These are phyloP conservation scores for Ettlia oleoabundans DNA, from an alignment of 139 green algal genomes.

Conservation along the genomic window DNA sequence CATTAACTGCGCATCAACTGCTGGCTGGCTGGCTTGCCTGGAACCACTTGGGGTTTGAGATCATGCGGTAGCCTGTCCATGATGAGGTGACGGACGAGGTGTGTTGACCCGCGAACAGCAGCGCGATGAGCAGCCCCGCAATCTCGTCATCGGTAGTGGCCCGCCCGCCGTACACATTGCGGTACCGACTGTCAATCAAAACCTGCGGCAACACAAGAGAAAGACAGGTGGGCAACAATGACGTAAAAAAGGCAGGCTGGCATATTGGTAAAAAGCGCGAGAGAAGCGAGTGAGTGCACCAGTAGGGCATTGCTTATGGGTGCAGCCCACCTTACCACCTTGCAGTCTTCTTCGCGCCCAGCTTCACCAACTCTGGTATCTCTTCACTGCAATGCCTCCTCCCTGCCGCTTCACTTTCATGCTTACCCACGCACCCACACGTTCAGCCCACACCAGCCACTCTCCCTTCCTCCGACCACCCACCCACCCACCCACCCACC, in stretches of 20 bases:
- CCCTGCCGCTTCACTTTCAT: no score
- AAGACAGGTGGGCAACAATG: background rate
- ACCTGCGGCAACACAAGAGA: slow-evolving; percentile 59
- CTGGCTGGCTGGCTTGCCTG: background rate
- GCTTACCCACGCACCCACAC: no score
- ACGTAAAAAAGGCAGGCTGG: background rate
- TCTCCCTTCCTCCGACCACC: no score
- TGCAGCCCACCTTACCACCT: no score
- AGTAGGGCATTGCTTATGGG: no score
- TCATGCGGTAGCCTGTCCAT: slow-evolving; percentile 88
- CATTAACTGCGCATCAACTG: background rate
- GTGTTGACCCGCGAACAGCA: slow-evolving; percentile 98
- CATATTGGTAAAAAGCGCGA: background rate
- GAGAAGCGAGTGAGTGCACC: no score
- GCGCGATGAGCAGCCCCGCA: slow-evolving; percentile 96
- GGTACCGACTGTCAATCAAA: slow-evolving; percentile 92
- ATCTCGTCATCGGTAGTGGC: slow-evolving; percentile 92
- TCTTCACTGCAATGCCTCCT: no score
- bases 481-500: slow-evolving; percentile 36
- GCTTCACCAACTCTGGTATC: no score
- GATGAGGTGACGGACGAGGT: slow-evolving; percentile 94
- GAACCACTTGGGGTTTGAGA: slow-evolving; percentile 51
- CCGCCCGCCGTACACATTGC: slow-evolving; percentile 80
- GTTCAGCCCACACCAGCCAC: no score
- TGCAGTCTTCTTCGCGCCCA: no score